Evolutionary conservation across 768 basidiomycete genomes (phyloP).

Genomic region (Nidularia sp.): DNA sequence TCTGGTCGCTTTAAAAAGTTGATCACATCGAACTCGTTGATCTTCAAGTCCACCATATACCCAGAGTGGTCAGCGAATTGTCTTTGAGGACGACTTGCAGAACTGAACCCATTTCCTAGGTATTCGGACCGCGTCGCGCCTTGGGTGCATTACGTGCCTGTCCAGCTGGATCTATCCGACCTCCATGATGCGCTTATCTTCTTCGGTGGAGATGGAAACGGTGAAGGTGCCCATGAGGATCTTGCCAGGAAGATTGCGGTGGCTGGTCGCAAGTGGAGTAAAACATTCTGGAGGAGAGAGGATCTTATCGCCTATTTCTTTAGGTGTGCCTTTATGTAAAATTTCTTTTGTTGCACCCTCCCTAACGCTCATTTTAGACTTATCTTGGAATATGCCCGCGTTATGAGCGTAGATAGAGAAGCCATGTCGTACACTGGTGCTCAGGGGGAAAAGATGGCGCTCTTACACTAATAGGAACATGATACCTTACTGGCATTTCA

Average conservation of each 20-base stretch:
- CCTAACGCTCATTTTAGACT: conserved; percentile 10
- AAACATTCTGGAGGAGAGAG: conserved; percentile 40
- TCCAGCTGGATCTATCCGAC: conserved; percentile 62
- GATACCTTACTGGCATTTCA: too few relatives aligned
- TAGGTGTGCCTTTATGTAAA: conserved; percentile 22
- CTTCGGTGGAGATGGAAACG: conserved; percentile 61
- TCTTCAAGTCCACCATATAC: conserved; percentile 70
- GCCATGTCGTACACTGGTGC: conserved; percentile 15
- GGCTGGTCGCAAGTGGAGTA: conserved; percentile 25
- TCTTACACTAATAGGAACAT: too few relatives aligned
- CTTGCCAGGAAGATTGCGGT: conserved; percentile 49
- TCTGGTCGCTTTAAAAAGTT: conserved; percentile 66
- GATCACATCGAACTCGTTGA: conserved; percentile 54
- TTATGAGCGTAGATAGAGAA: conserved; percentile 23
- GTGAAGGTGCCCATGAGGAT: conserved; percentile 57
- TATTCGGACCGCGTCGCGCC: conserved; percentile 53
- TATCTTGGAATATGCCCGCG: conserved; percentile 21
- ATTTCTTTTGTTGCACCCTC: neutral
- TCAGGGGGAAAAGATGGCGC: too few relatives aligned
- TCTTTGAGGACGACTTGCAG: neutral
- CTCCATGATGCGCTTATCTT: conserved; percentile 70
- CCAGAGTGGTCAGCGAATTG: conserved; percentile 56
- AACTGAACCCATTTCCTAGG: conserved; percentile 25
- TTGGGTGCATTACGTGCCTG: conserved; percentile 75
- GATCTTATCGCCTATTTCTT: conserved; percentile 47